These are phyloP conservation scores for Ganoderma resinaceum DNA, from an alignment of 1,284 basidiomycete genomes.

Conservation along the genomic window DNA sequence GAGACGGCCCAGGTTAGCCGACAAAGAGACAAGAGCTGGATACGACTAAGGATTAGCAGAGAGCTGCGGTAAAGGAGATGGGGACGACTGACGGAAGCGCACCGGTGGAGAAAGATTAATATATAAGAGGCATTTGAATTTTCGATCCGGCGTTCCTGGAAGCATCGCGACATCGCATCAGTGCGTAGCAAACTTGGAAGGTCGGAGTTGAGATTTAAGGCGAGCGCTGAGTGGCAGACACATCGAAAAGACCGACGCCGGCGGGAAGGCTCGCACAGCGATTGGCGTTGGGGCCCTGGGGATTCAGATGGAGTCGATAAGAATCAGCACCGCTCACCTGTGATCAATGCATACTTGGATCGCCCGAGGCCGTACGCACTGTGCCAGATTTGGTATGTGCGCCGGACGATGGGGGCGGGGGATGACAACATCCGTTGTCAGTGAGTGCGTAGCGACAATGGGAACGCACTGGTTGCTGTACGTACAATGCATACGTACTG, in stretches of 20 bases:
- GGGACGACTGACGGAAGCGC: not conserved
- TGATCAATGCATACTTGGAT: slow-evolving; percentile 8
- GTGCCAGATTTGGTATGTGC: not conserved
- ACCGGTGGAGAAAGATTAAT: slow-evolving; percentile 2
- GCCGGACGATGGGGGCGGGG: not conserved
- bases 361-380: not conserved
- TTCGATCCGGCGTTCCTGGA: not conserved
- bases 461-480: slow-evolving; percentile 2
- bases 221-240: not conserved
- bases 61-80: not conserved
- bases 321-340: slow-evolving; percentile 16
- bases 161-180: slow-evolving; percentile 1
- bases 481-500: too few species aligned
- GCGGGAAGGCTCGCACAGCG: not conserved
- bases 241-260: not conserved
- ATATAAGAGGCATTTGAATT: not conserved
- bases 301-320: slow-evolving; percentile 10
- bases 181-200: slow-evolving; percentile 1
- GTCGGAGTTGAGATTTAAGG: not conserved
- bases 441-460: not conserved
- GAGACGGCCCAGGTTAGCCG: not conserved
- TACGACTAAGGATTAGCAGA: not conserved
- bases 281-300: too few species aligned
- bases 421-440: not conserved
- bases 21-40: not conserved